Evolutionary conservation across 129 eudicot species (phyloP).

Genomic region (Flaveria ramosissima): DNA sequence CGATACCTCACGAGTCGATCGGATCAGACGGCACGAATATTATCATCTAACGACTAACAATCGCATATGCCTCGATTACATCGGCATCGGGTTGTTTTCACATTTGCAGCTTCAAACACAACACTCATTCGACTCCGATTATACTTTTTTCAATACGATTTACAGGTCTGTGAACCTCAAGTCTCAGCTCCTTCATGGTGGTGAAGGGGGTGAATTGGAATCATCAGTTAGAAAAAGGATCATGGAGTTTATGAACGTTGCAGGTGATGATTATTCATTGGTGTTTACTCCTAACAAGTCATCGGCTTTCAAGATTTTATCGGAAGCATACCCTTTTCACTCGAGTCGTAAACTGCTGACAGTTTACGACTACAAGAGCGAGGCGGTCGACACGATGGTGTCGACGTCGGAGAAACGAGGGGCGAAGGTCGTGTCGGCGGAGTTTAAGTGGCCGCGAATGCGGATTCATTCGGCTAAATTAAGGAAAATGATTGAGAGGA

Average conservation of each 20-base stretch:
- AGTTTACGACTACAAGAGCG: slow-evolving; percentile 80
- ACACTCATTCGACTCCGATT: slow-evolving; percentile 38
- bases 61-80: slow-evolving; percentile 81
- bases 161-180: slow-evolving; percentile 70
- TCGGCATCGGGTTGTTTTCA: slow-evolving; percentile 83
- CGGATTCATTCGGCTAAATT: slow-evolving; percentile 56
- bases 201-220: slow-evolving; percentile 64
- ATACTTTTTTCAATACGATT: slow-evolving; percentile 49
- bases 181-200: slow-evolving; percentile 62
- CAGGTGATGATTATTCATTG: slow-evolving; percentile 58
- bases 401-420: slow-evolving; percentile 65
- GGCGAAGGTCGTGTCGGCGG: slow-evolving; percentile 61
- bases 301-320: slow-evolving; percentile 73
- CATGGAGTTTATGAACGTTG: slow-evolving; percentile 62
- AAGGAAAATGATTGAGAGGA: slow-evolving; percentile 52
- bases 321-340: slow-evolving; percentile 79
- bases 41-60: slow-evolving; percentile 55
- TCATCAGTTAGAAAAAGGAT: slow-evolving; percentile 58
- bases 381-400: slow-evolving; percentile 63
- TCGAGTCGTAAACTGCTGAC: slow-evolving; percentile 61
- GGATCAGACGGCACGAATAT: slow-evolving; percentile 66
- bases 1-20: slow-evolving; percentile 55
- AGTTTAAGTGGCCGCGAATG: slow-evolving; percentile 80
- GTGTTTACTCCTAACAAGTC: slow-evolving; percentile 77
- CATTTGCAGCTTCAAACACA: slow-evolving; percentile 60